These are phyloP conservation scores for Fusarium concolor DNA, from an alignment of 2,329 filamentous ascomycete species.

Conservation along the genomic window DNA sequence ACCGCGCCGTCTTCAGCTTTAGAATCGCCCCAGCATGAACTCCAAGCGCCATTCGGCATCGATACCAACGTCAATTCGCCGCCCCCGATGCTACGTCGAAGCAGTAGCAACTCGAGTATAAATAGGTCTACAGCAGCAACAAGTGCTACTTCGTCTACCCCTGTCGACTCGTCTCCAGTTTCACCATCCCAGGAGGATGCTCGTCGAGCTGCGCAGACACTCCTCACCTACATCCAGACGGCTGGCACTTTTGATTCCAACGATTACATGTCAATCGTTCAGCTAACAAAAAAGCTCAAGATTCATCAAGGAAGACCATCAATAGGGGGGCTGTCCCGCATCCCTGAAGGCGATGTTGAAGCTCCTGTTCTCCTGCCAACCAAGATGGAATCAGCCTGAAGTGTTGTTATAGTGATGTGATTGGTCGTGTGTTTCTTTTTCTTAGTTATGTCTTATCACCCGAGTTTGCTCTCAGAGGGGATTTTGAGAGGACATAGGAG, in stretches of 20 bases:
- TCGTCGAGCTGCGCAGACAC: conserved; percentile 80
- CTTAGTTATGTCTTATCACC: conserved; percentile 25
- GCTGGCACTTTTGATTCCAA: conserved; percentile 78
- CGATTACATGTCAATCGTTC: conserved; percentile 82
- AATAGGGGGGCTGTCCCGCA: conserved; percentile 64
- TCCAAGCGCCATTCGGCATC: conserved; percentile 57
- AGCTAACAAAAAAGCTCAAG: conserved; percentile 87
- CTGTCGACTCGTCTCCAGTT: conserved; percentile 66
- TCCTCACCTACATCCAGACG: conserved; percentile 84
- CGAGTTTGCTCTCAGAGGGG: conserved; percentile 21
- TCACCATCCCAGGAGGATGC: conserved; percentile 89
- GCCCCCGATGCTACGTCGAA: conserved; percentile 48
- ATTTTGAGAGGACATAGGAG: background rate
- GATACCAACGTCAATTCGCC: conserved; percentile 58
- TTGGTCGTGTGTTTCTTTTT: conserved; percentile 17
- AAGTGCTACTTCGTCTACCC: conserved; percentile 38
- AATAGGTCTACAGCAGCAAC: conserved; percentile 37
- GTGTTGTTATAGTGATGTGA: background rate
- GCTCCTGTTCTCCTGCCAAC: conserved; percentile 50
- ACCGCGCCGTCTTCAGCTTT: conserved; percentile 64
- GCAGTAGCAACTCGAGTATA: conserved; percentile 53
- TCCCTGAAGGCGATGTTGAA: conserved; percentile 68
- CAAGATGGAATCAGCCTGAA: conserved; percentile 49
- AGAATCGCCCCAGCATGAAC: conserved; percentile 63
- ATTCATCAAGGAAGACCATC: conserved; percentile 61